Conservation (phyloP, 2,329 filamentous ascomycete genomes). For the Celoporthe dispersa region DNA sequence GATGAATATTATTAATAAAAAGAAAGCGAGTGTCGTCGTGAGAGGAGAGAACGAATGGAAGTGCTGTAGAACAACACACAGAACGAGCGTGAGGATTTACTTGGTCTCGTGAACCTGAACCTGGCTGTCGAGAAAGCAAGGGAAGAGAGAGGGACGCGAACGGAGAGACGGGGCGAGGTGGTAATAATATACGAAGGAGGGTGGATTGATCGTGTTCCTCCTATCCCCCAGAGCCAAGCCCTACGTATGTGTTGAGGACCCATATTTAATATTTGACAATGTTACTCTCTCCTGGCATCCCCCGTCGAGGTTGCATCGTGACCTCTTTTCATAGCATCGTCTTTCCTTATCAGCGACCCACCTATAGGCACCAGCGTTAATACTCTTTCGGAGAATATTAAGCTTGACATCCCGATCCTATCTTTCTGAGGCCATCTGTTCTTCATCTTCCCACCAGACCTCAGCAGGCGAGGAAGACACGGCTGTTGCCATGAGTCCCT, state of each 20-base stretch:
- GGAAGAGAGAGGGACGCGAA: neutral
- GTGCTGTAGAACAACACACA: neutral
- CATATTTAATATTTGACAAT: constrained; percentile 8
- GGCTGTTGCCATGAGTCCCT: neutral
- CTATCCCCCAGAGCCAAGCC: neutral
- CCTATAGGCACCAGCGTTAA: constrained; percentile 1
- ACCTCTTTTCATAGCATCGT: neutral
- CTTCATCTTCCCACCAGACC: neutral
- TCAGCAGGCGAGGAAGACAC: neutral
- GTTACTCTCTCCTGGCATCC: neutral
- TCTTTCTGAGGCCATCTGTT: neutral
- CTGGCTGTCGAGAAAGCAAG: neutral
- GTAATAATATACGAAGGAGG: neutral
- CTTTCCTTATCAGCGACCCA: neutral
- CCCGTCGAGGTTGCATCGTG: neutral
- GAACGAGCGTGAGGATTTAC: neutral
- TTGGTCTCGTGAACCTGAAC: neutral
- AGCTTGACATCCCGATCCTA: neutral
- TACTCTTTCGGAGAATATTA: neutral
- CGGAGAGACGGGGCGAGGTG: neutral
- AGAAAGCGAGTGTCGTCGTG: neutral
- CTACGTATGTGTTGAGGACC: neutral
- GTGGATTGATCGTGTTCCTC: neutral
- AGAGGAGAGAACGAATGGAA: neutral
- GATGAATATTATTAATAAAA: neutral